These are phyloP conservation scores for Alternaria sp. DNA, from an alignment of 2,329 filamentous ascomycete species.

Conservation along the genomic window DNA sequence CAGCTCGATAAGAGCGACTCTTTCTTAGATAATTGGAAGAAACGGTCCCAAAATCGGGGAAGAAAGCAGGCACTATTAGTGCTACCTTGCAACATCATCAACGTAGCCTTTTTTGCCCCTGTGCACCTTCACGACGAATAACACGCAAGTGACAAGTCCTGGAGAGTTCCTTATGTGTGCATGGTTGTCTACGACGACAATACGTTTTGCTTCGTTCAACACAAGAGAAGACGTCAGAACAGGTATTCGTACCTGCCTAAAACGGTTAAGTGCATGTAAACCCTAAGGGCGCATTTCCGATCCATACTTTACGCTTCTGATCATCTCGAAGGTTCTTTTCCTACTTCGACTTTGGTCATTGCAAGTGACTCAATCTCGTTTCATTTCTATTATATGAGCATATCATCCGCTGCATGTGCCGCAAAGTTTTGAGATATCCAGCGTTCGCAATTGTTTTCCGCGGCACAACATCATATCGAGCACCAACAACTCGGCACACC, in stretches of 20 bases:
- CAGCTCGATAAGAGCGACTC: not conserved
- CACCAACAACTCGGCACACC: not conserved
- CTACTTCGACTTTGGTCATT: not conserved
- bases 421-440: not conserved
- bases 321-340: not conserved
- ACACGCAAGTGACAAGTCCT: too few relatives aligned
- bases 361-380: not conserved
- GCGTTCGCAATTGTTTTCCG: not conserved
- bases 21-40: not conserved
- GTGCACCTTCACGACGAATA: not conserved
- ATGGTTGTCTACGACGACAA: not conserved
- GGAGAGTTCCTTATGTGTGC: accelerated
- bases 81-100: not conserved
- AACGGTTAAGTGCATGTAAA: slow-evolving; percentile 5
- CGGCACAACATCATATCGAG: not conserved
- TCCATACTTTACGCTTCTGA: not conserved
- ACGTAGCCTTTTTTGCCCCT: not conserved
- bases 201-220: not conserved
- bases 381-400: not conserved
- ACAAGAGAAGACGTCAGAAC: not conserved
- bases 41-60: not conserved
- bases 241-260: slow-evolving; percentile 8
- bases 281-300: slow-evolving; percentile 3
- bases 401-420: not conserved
- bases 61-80: not conserved